Evolutionary conservation across 176 grass and related monocot species (phyloP), one percentile per base, ranked within the genome.

Genomic region (Paspalum notatum): DNA sequence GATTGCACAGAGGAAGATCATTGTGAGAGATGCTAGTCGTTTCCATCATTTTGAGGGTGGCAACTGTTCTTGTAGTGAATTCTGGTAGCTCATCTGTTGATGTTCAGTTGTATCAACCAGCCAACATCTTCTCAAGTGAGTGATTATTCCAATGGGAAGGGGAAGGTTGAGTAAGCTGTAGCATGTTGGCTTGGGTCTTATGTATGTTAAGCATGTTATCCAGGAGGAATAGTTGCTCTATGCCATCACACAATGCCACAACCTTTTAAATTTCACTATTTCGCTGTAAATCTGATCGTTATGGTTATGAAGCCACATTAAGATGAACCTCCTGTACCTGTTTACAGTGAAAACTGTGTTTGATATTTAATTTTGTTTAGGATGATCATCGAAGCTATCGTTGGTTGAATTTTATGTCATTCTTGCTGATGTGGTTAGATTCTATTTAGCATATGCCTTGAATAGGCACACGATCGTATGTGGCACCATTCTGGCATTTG

Each of bases 141-240:
- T 79, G 68, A 82, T 20, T 75, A 75, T 69, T 75, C 88, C 50
- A 83, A 87, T 71, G 79, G 58, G 21, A 91, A 89, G 79, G 90
- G 91, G 18, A 98, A 98, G 87, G 84, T 83, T 16, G 95, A 94
- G 78, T 98, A 85, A 89, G 62, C 62, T 53, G 59, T 87, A 62
- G n/a, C 38, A 65, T 51, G 50, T 68, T 67, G 18, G 51, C 41
- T 68, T 43, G 16, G 45, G 15, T 75, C 51, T 72, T 66, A 20
- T 55, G 37, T 62, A 41, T 66, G 42, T 69, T 79, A 11, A 41
- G 18, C 15, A 8, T 63, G 55, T 16, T 65, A 71, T 60, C 61
- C 21, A 71, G 73, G 55, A 71, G 73, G 47, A 58, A 44, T 32
- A 78, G 65, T 53, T 59, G 3, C 47, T 55, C 39, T 50, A 63